These are phyloP conservation scores for Myxozyma neotropica DNA, from an alignment of 805 yeast species.

Conservation along the genomic window DNA sequence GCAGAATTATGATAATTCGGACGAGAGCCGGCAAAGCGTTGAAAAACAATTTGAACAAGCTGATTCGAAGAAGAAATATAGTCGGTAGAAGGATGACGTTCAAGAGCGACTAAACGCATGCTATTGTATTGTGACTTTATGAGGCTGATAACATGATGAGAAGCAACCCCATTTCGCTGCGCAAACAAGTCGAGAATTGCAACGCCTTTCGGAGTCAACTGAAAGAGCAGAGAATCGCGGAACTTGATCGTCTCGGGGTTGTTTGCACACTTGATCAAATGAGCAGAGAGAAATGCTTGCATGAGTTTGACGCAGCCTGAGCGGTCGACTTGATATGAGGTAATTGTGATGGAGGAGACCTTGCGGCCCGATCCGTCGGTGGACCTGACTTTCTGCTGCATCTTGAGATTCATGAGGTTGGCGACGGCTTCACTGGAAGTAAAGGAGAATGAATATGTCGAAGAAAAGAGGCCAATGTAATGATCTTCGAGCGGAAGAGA, in stretches of 20 bases:
- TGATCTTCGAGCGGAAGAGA: slow-evolving; percentile 47
- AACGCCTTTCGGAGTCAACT: slow-evolving; percentile 92
- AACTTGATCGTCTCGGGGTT: slow-evolving; percentile 13
- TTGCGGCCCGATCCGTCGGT: slow-evolving; percentile 31
- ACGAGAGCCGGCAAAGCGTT: slow-evolving; percentile 59
- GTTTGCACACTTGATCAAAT: slow-evolving; percentile 23
- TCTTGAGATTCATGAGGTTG: slow-evolving; percentile 52
- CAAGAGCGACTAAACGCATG: slow-evolving; percentile 69
- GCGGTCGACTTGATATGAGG: slow-evolving; percentile 30
- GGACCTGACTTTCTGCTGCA: slow-evolving; percentile 52
- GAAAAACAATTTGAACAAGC: slow-evolving; percentile 66
- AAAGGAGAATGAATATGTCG: slow-evolving; percentile 57
- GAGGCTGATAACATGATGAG: slow-evolving; percentile 48
- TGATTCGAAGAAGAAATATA: slow-evolving; percentile 62
- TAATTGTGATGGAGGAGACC: slow-evolving; percentile 45
- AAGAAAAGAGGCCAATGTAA: slow-evolving; percentile 41
- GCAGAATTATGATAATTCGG: slow-evolving; percentile 50
- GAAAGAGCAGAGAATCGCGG: slow-evolving; percentile 41
- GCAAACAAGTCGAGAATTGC: slow-evolving; percentile 66
- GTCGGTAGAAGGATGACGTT: slow-evolving; percentile 62
- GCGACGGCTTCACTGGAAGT: slow-evolving; percentile 53
- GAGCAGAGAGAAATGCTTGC: slow-evolving; percentile 26
- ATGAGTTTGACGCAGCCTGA: slow-evolving; percentile 13
- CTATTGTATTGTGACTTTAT: slow-evolving; percentile 64
- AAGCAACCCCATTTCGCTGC: slow-evolving; percentile 55